Evolutionary conservation across 768 basidiomycete species (phyloP), one percentile per base, ranked within the genome.

Genomic region (Collybia sordida): DNA sequence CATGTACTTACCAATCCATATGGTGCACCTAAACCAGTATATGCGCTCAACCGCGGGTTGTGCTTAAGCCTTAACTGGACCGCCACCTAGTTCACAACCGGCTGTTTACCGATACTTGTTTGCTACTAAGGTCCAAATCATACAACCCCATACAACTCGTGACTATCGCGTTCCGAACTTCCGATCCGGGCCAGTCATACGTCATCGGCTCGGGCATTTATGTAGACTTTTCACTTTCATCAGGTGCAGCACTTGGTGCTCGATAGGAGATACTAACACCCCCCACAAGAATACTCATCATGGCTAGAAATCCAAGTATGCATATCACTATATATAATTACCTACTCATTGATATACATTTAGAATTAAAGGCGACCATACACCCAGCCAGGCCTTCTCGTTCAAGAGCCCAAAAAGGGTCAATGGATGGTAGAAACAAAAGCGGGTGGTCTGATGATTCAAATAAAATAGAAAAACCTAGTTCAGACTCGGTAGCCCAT

Each of bases 1-100:
- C 60, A 36, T 17, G 22, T 25, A 35, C 76, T 60, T 56, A 81
- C 80, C 72, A 79, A 60, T 81, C 80, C 80, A 81, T 81, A 31
- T 7, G 9, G 31, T 31, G 31, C 14, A 31, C 11, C 5, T 11
- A 3, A 14, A 31, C 14, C 3, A 12, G 31, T 31, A 31, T 31
- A 3, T n/a, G n/a, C n/a, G n/a, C 45, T 53, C 28, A 19, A 37
- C 37, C 31, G 15, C 6, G 24, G 39, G 21, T 42, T 35, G 28
- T 35, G 19, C 23, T 21, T 15, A 17, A n/a, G n/a, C n/a, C n/a
- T n/a, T n/a, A n/a, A n/a, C n/a, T n/a, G n/a, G n/a, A n/a, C n/a
- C n/a, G n/a, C n/a, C n/a, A n/a, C n/a, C 31, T 3, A 31, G 31
- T 12, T 12, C 31, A 31, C 31, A 31, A 6, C 31, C 11, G 31